Evolutionary conservation across 2,329 filamentous ascomycete genomes (phyloP), one percentile per base, ranked within the genome.

Genomic region (Epichloe sp.): DNA sequence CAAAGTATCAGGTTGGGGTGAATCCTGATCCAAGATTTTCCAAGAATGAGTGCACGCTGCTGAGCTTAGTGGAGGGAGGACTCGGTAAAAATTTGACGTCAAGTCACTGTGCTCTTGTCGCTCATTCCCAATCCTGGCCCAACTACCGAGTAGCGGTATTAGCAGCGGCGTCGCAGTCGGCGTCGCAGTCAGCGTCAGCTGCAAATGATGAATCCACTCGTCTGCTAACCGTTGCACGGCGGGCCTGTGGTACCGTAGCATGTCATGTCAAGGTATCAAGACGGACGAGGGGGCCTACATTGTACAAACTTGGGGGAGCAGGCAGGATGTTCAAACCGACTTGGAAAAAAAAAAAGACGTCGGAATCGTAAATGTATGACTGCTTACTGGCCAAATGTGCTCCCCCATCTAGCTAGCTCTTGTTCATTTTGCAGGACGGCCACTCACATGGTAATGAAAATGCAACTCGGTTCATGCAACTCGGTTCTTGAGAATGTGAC

Each of bases 131-230:
- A 23, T 48, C 21, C 14, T 48, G 44, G 11, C 35, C 36, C 8
- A 26, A 40, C 23, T 21, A 26, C 26, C 7, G 26, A 36, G 23
- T 26, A 26, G 40, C 41, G 41, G 41, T 35, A 23, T 23, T 23
- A 49, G 48, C 38, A 44, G n/a, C 41, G 48, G 41, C 34, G 40
- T 19, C 48, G 48, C 31, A n/a, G 48, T 37, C 41, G 48, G 41
- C 34, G 40, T 19, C 48, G 48, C 31, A n/a, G 48, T 37, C 40
- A 49, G 19, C 40, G 17, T 37, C 48, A 44, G 41, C 38, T 44
- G 43, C 19, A 2, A 43, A 21, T 23, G n/a, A 19, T 12, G n/a
- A 43, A 19, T 21, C 41, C 41, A 43, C 37, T 10, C 47, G 14
- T 48, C 38, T 41, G 37, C 12, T 19, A 17, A 15, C 41, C 38